Base-by-base conservation (phyloP, 768 basidiomycete species). In the Calocybe indica region DNA sequence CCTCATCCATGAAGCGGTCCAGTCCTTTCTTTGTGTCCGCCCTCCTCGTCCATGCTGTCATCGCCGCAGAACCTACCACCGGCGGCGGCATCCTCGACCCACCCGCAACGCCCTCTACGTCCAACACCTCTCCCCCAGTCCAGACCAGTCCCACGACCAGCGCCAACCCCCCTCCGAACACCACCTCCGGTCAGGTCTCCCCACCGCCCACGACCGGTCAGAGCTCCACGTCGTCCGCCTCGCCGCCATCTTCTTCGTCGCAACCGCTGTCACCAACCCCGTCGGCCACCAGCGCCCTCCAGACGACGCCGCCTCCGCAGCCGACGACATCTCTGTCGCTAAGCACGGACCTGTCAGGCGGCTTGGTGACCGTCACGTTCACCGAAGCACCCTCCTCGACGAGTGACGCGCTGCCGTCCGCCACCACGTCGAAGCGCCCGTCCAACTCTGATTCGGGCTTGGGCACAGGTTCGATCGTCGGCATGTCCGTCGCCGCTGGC, bases 401-500 rank as follows among this genome's bases (percentile, higher is more conserved):
- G 7, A 34, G 58, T 7, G 41, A 63, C 1, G 10, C 55, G 28
- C 35, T 71, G 1, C 52, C 67, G 7, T 11, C 68, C 5, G 22
- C 63, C 3, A 32, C 70, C 6, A 47, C 60, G 8, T n/a, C 63
- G 5, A 48, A 67, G 14, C 58, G 52, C 29, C 48, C 67, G 31
- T 48, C 45, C 12, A 37, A 44, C 22, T 36, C 58, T 39, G 41
- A 52, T 22, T 47, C 58, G 31, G 52, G 52, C 37, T 61, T 88
- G 12, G 63, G 80, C 39, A 83, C 77, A 5, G 85, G 85, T 3
- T 84, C 86, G 36, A 88, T 92, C 57, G 63, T 91, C 38, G 90
- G 88, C 32, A 71, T 92, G 49, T 83, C 88, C 0, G 87, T 92
- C 15, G 82, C 88, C 3, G 90, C 87, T 37, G 90, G 88, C 46